Evolutionary conservation across 2,329 filamentous ascomycete genomes (phyloP), one percentile per base, ranked within the genome.

Genomic region (Aspergillus sp.): DNA sequence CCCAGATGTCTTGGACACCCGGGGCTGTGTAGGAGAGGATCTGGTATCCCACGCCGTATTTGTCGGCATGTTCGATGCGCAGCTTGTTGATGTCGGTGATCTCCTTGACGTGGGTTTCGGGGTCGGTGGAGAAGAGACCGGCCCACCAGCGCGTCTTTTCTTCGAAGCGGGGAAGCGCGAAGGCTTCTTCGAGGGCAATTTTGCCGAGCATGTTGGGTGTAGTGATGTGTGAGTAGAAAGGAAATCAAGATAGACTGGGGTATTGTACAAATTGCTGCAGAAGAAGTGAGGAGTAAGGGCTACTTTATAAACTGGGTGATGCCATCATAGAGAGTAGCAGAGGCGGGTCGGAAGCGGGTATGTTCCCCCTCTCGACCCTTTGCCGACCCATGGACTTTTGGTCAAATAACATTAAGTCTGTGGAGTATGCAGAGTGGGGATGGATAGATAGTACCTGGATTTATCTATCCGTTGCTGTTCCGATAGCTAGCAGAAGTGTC

Each of bases 91-190:
- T 75, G 61, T 82, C 80, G 53, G 75, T 79, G 64, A 84, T 88
- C 72, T 88, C 84, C 25, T 73, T 76, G 57, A 81, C 79, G 62
- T 88, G 85, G 71, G 83, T 84, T 10, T 85, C 83, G 2, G 83
- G 78, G 64, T 88, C 81, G n/a, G 82, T 77, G 13, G 84, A 81
- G 68, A 88, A 88, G 21, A 88, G 72, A 4, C 77, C 74, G 1
- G 86, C 86, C 85, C 85, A 87, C 84, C 85, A 87, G 66, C 78
- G 76, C 5, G 83, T 85, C 71, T 83, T 83, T 63, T 87, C 83
- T 49, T 82, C 78, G 62, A 87, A 80, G 36, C 84, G 81, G 48
- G 86, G 84, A 6, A 87, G 78, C 62, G 82, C 83, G 63, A 87
- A 88, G 13, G 85, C 84, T 74, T 88, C 86, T 71, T 88, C 86